These are phyloP conservation scores for Herpetospermum pedunculosum DNA, from an alignment of 306 rosid species.

Conservation along the genomic window DNA sequence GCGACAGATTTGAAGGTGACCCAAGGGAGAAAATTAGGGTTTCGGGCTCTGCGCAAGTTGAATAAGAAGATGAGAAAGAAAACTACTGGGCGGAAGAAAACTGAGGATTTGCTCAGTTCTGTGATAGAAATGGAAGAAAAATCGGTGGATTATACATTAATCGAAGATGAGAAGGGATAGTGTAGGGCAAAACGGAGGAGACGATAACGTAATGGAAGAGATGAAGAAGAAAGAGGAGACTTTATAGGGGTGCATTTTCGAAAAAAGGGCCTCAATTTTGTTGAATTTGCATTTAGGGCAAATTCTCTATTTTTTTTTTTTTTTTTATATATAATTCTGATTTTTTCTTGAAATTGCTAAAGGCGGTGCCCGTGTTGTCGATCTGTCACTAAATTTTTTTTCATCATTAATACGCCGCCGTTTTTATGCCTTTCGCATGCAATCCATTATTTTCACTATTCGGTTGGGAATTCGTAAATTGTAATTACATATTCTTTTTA, in stretches of 20 bases:
- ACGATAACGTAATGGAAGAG: constrained; percentile 19
- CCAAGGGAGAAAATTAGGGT: constrained; percentile 7
- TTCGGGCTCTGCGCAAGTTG: neutral
- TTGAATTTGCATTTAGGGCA: constrained; percentile 6
- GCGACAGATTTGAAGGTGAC: neutral
- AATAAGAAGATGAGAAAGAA: neutral
- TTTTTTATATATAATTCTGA: neutral
- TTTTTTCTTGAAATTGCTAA: neutral
- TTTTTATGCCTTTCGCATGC: neutral
- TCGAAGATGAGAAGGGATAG: constrained; percentile 7
- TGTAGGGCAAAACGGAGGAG: constrained; percentile 31
- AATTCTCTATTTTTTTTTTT: neutral
- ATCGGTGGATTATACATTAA: constrained; percentile 1
- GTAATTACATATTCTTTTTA: too few species aligned
- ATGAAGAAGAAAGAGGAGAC: constrained; percentile 10
- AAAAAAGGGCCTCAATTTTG: constrained; percentile 5
- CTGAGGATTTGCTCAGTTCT: neutral
- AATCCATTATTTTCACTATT: neutral
- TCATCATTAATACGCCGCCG: neutral
- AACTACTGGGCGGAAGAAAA: neutral
- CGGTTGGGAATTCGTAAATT: neutral
- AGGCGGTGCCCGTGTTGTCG: neutral
- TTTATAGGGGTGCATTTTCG: constrained; percentile 15
- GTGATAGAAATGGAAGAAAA: neutral
- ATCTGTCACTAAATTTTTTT: neutral